Base-by-base conservation (phyloP, 257 asterid species). In the Solanum verrucosum region DNA sequence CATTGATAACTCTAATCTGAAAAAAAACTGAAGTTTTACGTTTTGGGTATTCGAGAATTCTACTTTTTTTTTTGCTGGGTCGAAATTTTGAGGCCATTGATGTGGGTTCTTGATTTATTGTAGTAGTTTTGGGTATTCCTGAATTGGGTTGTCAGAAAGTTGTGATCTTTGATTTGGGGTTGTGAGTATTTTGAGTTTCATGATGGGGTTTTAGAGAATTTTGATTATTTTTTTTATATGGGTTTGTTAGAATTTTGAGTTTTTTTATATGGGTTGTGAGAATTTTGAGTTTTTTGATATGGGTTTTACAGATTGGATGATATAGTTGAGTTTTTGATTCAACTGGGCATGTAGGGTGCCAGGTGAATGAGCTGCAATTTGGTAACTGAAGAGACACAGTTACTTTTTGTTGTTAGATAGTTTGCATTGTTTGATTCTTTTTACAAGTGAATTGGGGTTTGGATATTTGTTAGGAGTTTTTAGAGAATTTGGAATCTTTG, bases 181-280 rank as follows among this genome's bases (percentile, higher is more conserved):
- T 81, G 40, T 87, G 84, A 88, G 89, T 89, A 86, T 90, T 90
- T 52, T 83, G 74, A 67, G 75, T 71, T 87, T 25, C 49, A 34
- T 20, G n/a, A 59, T 14, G 18, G 89, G 88, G 87, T 34, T 87
- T 81, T 38, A 84, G 84, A 88, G 88, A 90, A 84, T 91, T 90
- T 63, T 83, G 67, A 56, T 60, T 70, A 60, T 70, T 87, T 85
- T 85, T 25, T 70, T 77, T 8, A 59, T 14, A 21, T 40, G 90
- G 88, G 86, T 87, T 88, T 86, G 44, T 87, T 79, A 88, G 88
- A 90, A 86, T 90, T 90, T 52, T 83, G 68, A 67, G 82, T 71
- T 87, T 25, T 60, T 31, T 31, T 6, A 56, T 13, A 21, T 25
- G 34, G 90, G 86, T 27, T 81, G 38, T 87, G 81, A 88, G 88